Evolutionary conservation across 192 early-diverging fungal genomes (phyloP), one percentile per base, ranked within the genome.

Genomic region (Coemansia sp.): DNA sequence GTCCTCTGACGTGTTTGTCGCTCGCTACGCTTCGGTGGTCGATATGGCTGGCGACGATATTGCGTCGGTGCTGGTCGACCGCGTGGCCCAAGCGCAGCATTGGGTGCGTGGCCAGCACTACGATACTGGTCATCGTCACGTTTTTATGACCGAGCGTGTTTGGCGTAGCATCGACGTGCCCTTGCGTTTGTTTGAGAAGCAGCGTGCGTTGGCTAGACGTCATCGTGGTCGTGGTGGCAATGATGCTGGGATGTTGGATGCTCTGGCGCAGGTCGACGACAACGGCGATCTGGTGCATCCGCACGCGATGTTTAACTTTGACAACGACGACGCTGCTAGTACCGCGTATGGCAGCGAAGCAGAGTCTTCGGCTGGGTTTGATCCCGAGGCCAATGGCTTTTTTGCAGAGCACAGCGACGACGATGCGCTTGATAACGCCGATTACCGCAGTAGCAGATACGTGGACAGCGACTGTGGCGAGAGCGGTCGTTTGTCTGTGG

Each of bases 1-100:
- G 68, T 65, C 84, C 0, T 92, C 92, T 72, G 86, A 87, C 8
- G 87, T 92, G 20, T 95, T 96, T 64, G 70, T 92, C 11, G 66
- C 73, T 17, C 87, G 92, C n/a, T 96, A 93, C 70, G 77, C 81
- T 36, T 73, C 82, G 0, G 85, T 93, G 5, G 72, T 90, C 38
- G 67, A 39, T 54, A 18, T 68, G 33, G 36, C 35, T n/a, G 43
- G 41, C 4, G 59, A 34, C 3, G 28, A 22, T 17, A 20, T n/a
- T n/a, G 55, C 18, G 0, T 67, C 73, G 20, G 22, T 61, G 33
- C 54, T 80, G 17, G 78, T 64, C 3, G 73, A 74, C 35, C 72
- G 67, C 14, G 64, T 85, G n/a, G 78, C 74, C 48, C 67, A 64
- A 3, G 58, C 66, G 9, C 84, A 82, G 66, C 78, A 75, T 4